phyloP scores from a whole-genome alignment of 441 rosid species.

The Pelargonium citronellum region DNA sequence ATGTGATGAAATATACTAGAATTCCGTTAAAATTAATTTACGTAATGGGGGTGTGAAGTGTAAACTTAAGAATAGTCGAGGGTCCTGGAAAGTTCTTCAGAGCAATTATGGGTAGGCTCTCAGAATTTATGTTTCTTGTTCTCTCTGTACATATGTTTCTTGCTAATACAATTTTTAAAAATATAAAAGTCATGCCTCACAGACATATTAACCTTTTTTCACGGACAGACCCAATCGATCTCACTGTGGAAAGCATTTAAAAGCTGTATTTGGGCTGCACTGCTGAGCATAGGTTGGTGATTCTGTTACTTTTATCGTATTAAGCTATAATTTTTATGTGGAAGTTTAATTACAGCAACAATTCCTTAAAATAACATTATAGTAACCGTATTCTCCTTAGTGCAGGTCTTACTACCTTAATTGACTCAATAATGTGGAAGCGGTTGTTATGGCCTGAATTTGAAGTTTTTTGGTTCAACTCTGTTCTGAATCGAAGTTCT shows the following conservation, averaged over 20 bases:
- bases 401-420: conserved; percentile 65
- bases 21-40: no score
- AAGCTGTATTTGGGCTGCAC: conserved; percentile 46
- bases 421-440: conserved; percentile 96
- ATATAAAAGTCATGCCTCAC: not conserved
- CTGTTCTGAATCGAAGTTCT: conserved; percentile 88
- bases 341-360: not conserved
- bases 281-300: conserved; percentile 62
- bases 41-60: no score
- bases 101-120: not conserved
- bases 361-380: conserved; percentile 19
- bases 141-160: no score
- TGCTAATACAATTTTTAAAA: not conserved
- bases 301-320: not conserved
- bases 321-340: not conserved
- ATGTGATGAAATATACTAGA: no score
- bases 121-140: not conserved
- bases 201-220: conserved; percentile 15
- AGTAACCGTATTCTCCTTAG: conserved; percentile 28
- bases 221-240: conserved; percentile 66
- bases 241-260: conserved; percentile 63
- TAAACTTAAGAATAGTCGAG: no score
- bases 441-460: conserved; percentile 85
- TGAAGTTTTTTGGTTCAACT: conserved; percentile 96
- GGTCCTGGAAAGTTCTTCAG: no score